Conservation (phyloP, 768 basidiomycete species). For the Amanita muscaria region DNA sequence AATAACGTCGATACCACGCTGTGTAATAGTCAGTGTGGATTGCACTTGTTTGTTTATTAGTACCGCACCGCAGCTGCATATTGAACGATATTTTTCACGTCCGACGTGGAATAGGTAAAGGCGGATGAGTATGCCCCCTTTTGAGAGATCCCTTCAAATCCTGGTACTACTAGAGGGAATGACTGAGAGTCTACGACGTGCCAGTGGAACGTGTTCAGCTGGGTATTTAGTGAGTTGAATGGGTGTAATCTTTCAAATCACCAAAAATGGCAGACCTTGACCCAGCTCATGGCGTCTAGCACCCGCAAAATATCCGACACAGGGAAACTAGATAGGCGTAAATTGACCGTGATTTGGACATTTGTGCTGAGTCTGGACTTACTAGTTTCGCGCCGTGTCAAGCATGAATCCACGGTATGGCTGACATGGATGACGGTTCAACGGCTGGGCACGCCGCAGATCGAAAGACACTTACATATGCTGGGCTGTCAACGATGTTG, state of each 20-base stretch:
- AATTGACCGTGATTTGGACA: slow-evolving; percentile 4
- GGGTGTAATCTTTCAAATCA: neutral
- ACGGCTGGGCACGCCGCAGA: neutral
- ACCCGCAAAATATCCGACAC: slow-evolving; percentile 57
- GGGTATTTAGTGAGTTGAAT: neutral
- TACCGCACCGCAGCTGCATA: slow-evolving; percentile 64
- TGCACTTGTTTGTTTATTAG: neutral
- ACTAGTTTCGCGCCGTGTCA: slow-evolving; percentile 75
- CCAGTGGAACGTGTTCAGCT: slow-evolving; percentile 80
- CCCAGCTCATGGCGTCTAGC: slow-evolving; percentile 71
- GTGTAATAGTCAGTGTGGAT: slow-evolving; percentile 1
- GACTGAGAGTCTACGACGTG: slow-evolving; percentile 77
- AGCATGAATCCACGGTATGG: slow-evolving; percentile 73
- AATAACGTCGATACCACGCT: slow-evolving; percentile 72
- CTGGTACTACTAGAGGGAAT: slow-evolving; percentile 62
- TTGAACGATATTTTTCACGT: slow-evolving; percentile 50
- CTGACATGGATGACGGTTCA: slow-evolving; percentile 22
- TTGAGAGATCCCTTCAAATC: slow-evolving; percentile 48
- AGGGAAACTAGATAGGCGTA: slow-evolving; percentile 38
- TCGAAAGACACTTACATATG: slow-evolving; percentile 41
- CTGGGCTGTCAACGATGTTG: slow-evolving; percentile 51
- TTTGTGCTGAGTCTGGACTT: slow-evolving; percentile 13
- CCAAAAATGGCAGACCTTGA: slow-evolving; percentile 46
- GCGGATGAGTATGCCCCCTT: slow-evolving; percentile 59
- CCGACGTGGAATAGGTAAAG: slow-evolving; percentile 42